Evolutionary conservation across 495 filamentous ascomycete genomes (phyloP), one percentile per base, ranked within the genome.

Genomic region (Lophiotrema nucula): DNA sequence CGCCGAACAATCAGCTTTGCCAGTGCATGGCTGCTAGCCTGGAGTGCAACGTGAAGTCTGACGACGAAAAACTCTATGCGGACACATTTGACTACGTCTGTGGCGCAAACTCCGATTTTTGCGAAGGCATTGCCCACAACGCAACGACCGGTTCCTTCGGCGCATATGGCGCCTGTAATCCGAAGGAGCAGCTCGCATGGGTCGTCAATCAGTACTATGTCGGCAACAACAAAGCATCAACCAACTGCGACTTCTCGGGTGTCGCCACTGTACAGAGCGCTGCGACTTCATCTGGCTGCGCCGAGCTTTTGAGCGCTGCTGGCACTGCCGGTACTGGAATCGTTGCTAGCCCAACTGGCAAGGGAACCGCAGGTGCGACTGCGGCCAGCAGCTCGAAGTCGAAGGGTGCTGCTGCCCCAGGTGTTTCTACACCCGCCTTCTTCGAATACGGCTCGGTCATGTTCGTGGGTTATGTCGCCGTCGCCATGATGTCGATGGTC

Each of bases 131-230:
- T 69, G 71, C 70, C 26, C 73, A 78, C 62, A 88, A 96, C 69
- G 80, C 77, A n/a, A 82, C 81, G 39, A 83, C 79, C n/a, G 93
- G 91, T 47, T 76, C 76, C 18, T 98, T 95, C 69, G 93, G 93
- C 47, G 84, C 88, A 4, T 95, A 90, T 74, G 81, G 83, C 70
- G 93, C 95, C 87, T 98, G 93, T 78, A 80, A 79, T 64, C 61
- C 83, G 58, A 82, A 79, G 61, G 79, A 95, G 70, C 81, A 92
- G 73, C 84, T 97, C 23, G 85, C 84, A 42, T 95, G 83, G 69
- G 87, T 83, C 25, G 78, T 96, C 58, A 86, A 96, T 74, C 72
- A 79, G 57, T 98, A 95, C 78, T 95, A 92, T 58, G 16, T 54
- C n/a, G 50, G 39, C 73, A 70, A 77, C 15, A 75, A 76, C 67